These are phyloP conservation scores for Berberis thunbergii DNA, from an alignment of 164 flowering plant species.

Conservation along the genomic window DNA sequence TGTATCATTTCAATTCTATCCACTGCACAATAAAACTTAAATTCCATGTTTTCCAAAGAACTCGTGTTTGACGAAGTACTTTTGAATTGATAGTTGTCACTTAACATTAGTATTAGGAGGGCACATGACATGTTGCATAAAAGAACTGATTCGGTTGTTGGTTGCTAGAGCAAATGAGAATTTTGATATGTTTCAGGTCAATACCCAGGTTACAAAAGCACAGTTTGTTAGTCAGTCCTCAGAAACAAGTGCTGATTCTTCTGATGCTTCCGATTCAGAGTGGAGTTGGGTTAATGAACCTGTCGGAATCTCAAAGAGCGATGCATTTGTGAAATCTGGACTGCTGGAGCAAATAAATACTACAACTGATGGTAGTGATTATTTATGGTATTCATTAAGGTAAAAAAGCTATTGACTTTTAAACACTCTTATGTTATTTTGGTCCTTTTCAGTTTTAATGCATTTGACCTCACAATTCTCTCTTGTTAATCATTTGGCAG, in stretches of 20 bases:
- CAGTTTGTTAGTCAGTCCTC: slow-evolving; percentile 33
- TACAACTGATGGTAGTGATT: slow-evolving; percentile 93
- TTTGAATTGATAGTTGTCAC: no score
- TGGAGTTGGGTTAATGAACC: slow-evolving; percentile 90
- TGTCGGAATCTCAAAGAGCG: slow-evolving; percentile 65
- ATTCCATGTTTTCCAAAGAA: no score
- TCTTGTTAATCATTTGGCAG: slow-evolving; percentile 32
- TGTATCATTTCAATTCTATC: no score
- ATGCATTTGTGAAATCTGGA: slow-evolving; percentile 49
- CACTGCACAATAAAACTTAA: no score
- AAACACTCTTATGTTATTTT: not conserved
- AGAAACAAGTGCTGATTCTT: slow-evolving; percentile 23
- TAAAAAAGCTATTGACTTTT: slow-evolving; percentile 14
- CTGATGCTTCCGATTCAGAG: slow-evolving; percentile 32
- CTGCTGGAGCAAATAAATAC: slow-evolving; percentile 86
- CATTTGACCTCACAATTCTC: not conserved
- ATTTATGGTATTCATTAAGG: slow-evolving; percentile 97
- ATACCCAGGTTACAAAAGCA: slow-evolving; percentile 38
- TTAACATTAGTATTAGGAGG: no score
- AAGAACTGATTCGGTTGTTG: not conserved
- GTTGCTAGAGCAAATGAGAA: not conserved
- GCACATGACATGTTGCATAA: no score
- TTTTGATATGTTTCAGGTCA: slow-evolving; percentile 41
- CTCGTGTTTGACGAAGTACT: no score
- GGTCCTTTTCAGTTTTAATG: not conserved